These are phyloP conservation scores for Backusella tuberculispora DNA, from an alignment of 192 early-diverging fungal species.

Conservation along the genomic window DNA sequence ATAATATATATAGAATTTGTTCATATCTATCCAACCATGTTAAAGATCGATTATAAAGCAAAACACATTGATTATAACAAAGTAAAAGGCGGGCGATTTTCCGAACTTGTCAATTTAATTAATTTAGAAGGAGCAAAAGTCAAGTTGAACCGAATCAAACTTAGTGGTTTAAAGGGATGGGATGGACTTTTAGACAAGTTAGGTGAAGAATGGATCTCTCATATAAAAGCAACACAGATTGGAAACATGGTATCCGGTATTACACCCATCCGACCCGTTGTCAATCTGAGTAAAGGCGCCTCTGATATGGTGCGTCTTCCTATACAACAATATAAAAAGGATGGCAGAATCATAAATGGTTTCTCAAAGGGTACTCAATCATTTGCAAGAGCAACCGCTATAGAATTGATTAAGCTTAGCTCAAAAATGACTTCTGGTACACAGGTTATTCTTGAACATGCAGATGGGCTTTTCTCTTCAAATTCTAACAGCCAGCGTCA, in stretches of 20 bases:
- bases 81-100: slow-evolving; percentile 72
- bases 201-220: slow-evolving; percentile 82
- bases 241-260: slow-evolving; percentile 89
- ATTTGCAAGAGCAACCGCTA: slow-evolving; percentile 87
- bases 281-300: slow-evolving; percentile 89
- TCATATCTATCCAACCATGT: slow-evolving; percentile 70
- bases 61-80: slow-evolving; percentile 80
- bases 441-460: slow-evolving; percentile 87
- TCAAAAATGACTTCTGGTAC: slow-evolving; percentile 88
- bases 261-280: slow-evolving; percentile 85
- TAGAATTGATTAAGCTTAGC: slow-evolving; percentile 89
- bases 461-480: slow-evolving; percentile 73
- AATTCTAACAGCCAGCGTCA: not conserved
- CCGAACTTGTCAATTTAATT: slow-evolving; percentile 91
- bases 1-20: slow-evolving; percentile 49
- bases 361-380: slow-evolving; percentile 86
- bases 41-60: slow-evolving; percentile 98
- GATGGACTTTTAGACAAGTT: slow-evolving; percentile 66
- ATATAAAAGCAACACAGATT: slow-evolving; percentile 88
- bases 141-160: slow-evolving; percentile 73
- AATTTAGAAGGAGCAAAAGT: slow-evolving; percentile 91
- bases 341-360: slow-evolving; percentile 87
- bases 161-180: slow-evolving; percentile 79
- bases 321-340: slow-evolving; percentile 90
- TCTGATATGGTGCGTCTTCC: slow-evolving; percentile 92